Conservation (phyloP, 306 rosid species). For the Macrotyloma uniflorum region DNA sequence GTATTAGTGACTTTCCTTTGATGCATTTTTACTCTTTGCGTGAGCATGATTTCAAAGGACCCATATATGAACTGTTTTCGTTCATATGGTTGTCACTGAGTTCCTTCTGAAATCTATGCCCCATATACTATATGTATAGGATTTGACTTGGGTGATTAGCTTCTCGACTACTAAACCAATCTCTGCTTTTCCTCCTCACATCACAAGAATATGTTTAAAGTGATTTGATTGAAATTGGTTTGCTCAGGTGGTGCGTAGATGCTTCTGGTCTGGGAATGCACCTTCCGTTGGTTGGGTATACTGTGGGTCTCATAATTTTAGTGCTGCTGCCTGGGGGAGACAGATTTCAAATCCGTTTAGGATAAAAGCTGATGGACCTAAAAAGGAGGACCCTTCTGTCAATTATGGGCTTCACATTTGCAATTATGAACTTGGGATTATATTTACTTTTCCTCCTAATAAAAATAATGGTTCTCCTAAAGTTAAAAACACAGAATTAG, state of each 20-base stretch:
- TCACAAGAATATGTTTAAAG: neutral
- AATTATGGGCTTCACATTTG: slow-evolving; percentile 70
- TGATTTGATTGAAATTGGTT: slow-evolving; percentile 8
- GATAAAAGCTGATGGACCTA: slow-evolving; percentile 40
- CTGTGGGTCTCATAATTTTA: slow-evolving; percentile 86
- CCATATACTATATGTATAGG: neutral
- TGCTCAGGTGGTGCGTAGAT: slow-evolving; percentile 69
- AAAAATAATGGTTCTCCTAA: slow-evolving; percentile 36
- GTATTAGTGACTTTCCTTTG: neutral
- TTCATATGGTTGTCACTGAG: neutral
- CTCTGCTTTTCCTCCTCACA: neutral
- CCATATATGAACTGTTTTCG: neutral
- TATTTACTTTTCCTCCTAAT: slow-evolving; percentile 70
- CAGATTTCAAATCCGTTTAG: slow-evolving; percentile 53
- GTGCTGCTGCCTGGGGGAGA: slow-evolving; percentile 92
- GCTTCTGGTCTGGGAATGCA: slow-evolving; percentile 58
- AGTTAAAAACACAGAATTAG: slow-evolving; percentile 44
- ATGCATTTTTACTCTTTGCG: neutral
- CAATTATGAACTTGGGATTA: slow-evolving; percentile 85
- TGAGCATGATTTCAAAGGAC: neutral
- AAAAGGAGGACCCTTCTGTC: slow-evolving; percentile 37
- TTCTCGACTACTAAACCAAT: neutral
- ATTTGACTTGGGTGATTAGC: slow-evolving; percentile 26
- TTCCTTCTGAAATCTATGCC: slow-evolving; percentile 6
- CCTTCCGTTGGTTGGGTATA: slow-evolving; percentile 78